Percentiles rank a stretch among this genome's conserved stretches.
Conservation (phyloP, 305 asterid genomes). For the Rubia peregrina region DNA sequence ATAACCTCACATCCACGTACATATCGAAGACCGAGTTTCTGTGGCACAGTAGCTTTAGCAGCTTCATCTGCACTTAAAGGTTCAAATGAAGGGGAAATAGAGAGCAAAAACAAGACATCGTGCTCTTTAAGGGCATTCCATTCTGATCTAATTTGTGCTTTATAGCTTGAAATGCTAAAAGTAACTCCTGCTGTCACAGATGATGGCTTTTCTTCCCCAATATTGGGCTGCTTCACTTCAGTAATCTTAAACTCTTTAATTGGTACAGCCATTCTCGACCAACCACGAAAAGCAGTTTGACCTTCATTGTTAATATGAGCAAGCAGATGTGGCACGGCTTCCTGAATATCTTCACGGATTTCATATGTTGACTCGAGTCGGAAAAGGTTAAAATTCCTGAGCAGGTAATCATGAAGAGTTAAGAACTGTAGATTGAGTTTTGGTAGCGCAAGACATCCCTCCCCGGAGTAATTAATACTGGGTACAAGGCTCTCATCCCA, state of each 20-base stretch:
- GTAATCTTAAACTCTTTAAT: constrained; percentile 69
- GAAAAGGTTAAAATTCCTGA: constrained; percentile 93
- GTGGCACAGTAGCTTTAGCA: constrained; percentile 76
- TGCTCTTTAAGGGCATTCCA: constrained; percentile 98
- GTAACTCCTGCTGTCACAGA: constrained; percentile 84
- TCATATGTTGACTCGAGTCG: constrained; percentile 98
- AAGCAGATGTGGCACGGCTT: constrained; percentile 96
- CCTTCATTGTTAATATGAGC: constrained; percentile 84
- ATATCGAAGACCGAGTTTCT: constrained; percentile 86
- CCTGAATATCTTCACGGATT: constrained; percentile 98
- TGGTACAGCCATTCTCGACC: constrained; percentile 99
- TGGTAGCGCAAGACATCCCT: constrained; percentile 98
- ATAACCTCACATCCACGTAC: constrained; percentile 97
- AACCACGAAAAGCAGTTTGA: constrained; percentile 94
- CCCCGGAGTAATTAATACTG: constrained; percentile 95
- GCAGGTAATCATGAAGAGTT: constrained; percentile 95
- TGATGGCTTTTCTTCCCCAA: constrained; percentile 95
- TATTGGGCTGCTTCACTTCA: constrained; percentile 87
- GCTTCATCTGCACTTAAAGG: constrained; percentile 90
- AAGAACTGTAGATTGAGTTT: constrained; percentile 92
- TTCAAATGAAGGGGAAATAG: constrained; percentile 81
- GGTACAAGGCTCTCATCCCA: constrained; percentile 99
- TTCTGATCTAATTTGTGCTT: constrained; percentile 89
- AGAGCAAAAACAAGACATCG: constrained; percentile 84
- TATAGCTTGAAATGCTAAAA: constrained; percentile 88